Evolutionary conservation across 2,329 filamentous ascomycete genomes (phyloP).

Genomic region (Penicillium paneum): DNA sequence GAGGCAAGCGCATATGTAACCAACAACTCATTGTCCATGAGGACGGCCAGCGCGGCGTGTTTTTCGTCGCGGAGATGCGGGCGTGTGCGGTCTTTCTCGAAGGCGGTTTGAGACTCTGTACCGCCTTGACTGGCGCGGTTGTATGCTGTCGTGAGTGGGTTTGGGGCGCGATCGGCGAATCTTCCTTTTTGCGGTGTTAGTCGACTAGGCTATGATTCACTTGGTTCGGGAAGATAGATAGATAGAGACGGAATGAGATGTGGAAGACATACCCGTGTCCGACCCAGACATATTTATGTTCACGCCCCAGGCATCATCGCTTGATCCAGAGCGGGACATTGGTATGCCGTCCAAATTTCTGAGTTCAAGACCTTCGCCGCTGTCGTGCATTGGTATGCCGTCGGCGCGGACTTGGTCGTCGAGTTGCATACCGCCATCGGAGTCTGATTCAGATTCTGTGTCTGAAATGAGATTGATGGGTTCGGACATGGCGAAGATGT

Average conservation of each 20-base stretch:
- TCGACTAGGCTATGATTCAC: no score
- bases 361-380: background rate
- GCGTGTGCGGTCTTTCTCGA: conserved; percentile 8
- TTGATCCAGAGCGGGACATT: background rate
- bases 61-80: conserved; percentile 33
- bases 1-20: conserved; percentile 41
- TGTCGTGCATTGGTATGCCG: background rate
- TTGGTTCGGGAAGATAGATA: background rate
- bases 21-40: conserved; percentile 40
- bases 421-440: conserved; percentile 27
- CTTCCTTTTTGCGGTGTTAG: background rate
- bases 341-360: background rate
- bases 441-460: conserved; percentile 18
- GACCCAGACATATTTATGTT: background rate
- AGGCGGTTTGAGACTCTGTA: background rate
- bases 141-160: background rate
- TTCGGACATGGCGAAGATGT: conserved; percentile 18
- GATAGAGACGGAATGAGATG: background rate
- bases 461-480: conserved; percentile 15
- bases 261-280: background rate
- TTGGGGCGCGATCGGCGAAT: background rate
- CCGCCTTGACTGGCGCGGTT: background rate
- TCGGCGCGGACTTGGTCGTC: conserved; percentile 12
- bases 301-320: background rate
- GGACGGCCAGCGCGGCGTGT: conserved; percentile 38